Conservation (phyloP, 2,329 filamentous ascomycete species). For the Sphaerulina musiva region DNA sequence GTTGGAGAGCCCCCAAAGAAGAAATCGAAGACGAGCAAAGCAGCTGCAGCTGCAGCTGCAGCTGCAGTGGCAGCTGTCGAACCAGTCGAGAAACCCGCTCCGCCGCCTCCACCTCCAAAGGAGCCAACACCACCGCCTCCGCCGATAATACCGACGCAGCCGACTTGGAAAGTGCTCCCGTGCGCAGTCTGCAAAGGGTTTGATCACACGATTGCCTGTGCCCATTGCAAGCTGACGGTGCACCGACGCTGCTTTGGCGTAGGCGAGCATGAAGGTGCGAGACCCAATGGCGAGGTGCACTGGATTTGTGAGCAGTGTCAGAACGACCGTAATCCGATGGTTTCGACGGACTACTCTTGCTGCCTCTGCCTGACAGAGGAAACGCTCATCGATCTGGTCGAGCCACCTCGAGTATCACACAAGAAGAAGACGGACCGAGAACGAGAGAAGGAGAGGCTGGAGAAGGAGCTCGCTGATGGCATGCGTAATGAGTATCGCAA, state of each 20-base stretch:
- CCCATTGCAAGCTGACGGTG: constrained; percentile 83
- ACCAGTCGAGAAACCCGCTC: constrained; percentile 46
- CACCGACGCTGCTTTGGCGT: constrained; percentile 93
- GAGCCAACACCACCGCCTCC: constrained; percentile 53
- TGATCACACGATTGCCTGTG: constrained; percentile 69
- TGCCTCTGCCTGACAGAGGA: constrained; percentile 79
- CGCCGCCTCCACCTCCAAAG: constrained; percentile 50
- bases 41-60: constrained; percentile 12
- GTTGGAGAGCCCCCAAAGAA: constrained; percentile 52
- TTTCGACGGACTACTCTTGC: constrained; percentile 93
- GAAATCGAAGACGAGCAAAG: constrained; percentile 48
- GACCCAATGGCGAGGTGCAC: constrained; percentile 48
- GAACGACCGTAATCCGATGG: constrained; percentile 85
- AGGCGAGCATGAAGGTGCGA: constrained; percentile 54
- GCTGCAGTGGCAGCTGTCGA: constrained; percentile 34
- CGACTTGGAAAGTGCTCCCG: constrained; percentile 69
- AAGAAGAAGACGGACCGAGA: constrained; percentile 93
- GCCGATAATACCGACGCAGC: constrained; percentile 64
- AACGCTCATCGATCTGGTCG: constrained; percentile 77
- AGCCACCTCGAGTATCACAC: constrained; percentile 67
- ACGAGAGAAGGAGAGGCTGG: constrained; percentile 75
- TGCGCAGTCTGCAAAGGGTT: constrained; percentile 77
- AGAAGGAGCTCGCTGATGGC: constrained; percentile 75
- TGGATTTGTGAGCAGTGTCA: constrained; percentile 95
- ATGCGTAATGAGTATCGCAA: constrained; percentile 76